Evolutionary conservation across 345 rosid genomes (phyloP).

Genomic region (Melaleuca quinquenervia): DNA sequence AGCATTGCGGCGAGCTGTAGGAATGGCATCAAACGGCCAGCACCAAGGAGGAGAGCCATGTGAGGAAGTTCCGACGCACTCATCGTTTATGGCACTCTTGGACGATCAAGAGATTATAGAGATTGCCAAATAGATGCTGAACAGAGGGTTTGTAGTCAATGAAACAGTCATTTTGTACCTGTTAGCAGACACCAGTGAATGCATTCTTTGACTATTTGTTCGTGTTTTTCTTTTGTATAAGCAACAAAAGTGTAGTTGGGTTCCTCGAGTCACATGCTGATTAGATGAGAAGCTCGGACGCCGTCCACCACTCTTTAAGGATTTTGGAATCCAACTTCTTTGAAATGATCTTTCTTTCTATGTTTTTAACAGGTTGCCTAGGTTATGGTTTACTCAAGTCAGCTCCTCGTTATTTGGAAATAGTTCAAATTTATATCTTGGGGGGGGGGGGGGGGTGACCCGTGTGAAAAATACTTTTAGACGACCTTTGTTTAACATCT

Average conservation of each 20-base stretch:
- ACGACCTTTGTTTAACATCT: background rate
- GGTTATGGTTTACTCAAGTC: background rate
- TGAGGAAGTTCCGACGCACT: constrained; percentile 7
- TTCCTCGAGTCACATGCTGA: background rate
- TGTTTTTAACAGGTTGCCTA: background rate
- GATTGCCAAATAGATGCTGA: background rate
- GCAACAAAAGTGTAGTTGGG: background rate
- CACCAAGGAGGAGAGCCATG: constrained; percentile 25
- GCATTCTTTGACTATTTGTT: background rate
- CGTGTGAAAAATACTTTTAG: background rate
- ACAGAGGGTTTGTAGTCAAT: background rate
- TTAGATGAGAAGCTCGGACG: background rate
- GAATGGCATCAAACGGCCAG: constrained; percentile 34
- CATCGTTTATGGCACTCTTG: background rate
- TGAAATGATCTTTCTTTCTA: background rate
- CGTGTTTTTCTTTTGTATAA: background rate
- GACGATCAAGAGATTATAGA: background rate
- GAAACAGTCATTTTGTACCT: background rate
- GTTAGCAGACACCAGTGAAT: background rate
- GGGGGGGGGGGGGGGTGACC: background rate
- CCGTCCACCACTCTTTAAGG: background rate
- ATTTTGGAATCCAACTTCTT: background rate
- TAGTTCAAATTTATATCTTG: background rate
- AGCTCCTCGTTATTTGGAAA: background rate
- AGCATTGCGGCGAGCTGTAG: constrained; percentile 29